These are phyloP conservation scores for Coemansia sp. DNA, from an alignment of 192 early-diverging fungal species.

Conservation along the genomic window DNA sequence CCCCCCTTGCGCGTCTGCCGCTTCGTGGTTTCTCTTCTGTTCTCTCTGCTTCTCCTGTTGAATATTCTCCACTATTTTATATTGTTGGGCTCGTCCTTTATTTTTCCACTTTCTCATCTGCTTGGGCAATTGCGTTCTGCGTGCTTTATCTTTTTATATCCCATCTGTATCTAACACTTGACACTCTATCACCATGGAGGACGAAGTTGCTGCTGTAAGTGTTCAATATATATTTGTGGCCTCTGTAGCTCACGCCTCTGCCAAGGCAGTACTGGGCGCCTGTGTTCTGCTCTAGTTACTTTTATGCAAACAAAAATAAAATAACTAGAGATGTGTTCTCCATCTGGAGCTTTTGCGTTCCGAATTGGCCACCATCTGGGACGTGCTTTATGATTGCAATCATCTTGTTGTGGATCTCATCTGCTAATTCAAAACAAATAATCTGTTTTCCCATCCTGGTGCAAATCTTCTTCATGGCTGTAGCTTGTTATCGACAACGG, in stretches of 20 bases:
- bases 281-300: neutral
- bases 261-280: conserved; percentile 2
- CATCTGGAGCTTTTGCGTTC: conserved; percentile 11
- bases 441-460: conserved; percentile 8
- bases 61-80: conserved; percentile 18
- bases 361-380: neutral
- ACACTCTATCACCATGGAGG: conserved; percentile 63
- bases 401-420: conserved; percentile 17
- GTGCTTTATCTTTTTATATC: conserved; percentile 8
- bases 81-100: conserved; percentile 7
- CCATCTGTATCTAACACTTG: conserved; percentile 22
- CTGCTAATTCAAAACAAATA: conserved; percentile 12
- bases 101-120: conserved; percentile 14
- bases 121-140: conserved; percentile 20
- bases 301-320: neutral
- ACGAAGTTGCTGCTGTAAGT: conserved; percentile 84
- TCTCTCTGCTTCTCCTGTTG: conserved; percentile 14
- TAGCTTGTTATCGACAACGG: conserved; percentile 90
- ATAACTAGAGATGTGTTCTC: neutral
- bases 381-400: conserved; percentile 1
- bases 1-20: neutral
- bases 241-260: neutral
- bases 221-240: neutral
- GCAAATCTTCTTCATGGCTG: conserved; percentile 12
- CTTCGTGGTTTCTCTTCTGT: conserved; percentile 12